These are phyloP conservation scores for Arabidopsis arenosa DNA, from an alignment of 345 rosid genomes.

Conservation along the genomic window DNA sequence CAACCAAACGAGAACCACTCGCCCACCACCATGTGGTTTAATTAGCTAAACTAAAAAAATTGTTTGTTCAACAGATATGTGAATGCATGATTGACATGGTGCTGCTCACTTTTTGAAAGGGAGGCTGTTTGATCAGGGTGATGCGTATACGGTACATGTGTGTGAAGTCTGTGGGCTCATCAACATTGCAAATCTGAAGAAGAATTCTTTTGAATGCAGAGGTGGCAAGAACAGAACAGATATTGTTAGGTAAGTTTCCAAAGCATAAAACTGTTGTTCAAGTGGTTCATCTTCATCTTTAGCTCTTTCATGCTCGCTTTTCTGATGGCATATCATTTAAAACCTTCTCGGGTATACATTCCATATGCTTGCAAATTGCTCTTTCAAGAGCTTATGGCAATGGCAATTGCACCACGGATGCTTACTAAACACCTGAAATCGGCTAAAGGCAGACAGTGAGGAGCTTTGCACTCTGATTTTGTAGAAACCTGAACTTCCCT, in stretches of 20 bases:
- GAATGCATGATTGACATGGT: slow-evolving; percentile 98
- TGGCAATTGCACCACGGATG: slow-evolving; percentile 99
- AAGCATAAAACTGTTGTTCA: background rate
- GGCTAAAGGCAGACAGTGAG: slow-evolving; percentile 74
- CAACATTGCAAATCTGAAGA: slow-evolving; percentile 92
- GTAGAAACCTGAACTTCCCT: background rate
- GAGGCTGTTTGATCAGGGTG: slow-evolving; percentile 95
- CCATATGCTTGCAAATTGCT: slow-evolving; percentile 95
- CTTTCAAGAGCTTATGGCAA: slow-evolving; percentile 97
- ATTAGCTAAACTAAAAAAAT: background rate
- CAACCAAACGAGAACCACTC: too few relatives aligned
- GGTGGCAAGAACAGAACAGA: slow-evolving; percentile 97
- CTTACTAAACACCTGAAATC: too few relatives aligned
- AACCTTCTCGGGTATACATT: slow-evolving; percentile 68
- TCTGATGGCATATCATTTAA: slow-evolving; percentile 23
- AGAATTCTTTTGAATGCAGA: slow-evolving; percentile 91
- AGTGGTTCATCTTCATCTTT: background rate
- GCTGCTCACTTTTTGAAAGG: slow-evolving; percentile 93
- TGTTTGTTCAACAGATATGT: slow-evolving; percentile 65
- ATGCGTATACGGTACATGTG: slow-evolving; percentile 94
- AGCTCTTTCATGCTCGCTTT: background rate
- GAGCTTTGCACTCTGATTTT: slow-evolving; percentile 37
- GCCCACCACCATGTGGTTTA: too few relatives aligned
- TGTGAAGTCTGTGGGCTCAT: slow-evolving; percentile 92
- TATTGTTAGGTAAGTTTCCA: slow-evolving; percentile 64